Evolutionary conservation across 2,329 filamentous ascomycete genomes (phyloP).

Genomic region (Ramularia endophylla): DNA sequence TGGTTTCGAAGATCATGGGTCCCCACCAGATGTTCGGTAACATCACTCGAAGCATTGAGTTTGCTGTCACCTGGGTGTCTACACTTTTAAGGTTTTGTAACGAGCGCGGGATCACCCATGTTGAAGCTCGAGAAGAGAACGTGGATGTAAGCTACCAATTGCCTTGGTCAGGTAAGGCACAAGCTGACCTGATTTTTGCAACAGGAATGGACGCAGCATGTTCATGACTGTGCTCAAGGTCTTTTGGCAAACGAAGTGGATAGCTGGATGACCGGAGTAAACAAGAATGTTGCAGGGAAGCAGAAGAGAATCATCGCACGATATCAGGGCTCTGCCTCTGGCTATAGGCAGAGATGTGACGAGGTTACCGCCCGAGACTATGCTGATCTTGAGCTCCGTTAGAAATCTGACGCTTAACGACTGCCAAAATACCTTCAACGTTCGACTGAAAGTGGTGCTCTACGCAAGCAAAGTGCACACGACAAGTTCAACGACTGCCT

Average conservation of each 20-base stretch:
- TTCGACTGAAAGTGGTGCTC: too few relatives aligned
- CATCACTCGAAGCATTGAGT: slow-evolving; percentile 31
- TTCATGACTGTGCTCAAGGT: slow-evolving; percentile 41
- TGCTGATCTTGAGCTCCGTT: slow-evolving; percentile 18
- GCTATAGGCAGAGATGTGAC: too few relatives aligned
- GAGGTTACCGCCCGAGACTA: too few relatives aligned
- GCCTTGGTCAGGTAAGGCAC: too few relatives aligned
- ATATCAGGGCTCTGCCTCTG: slow-evolving; percentile 44
- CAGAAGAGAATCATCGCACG: slow-evolving; percentile 41
- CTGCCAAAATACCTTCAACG: too few relatives aligned
- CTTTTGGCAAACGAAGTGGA: slow-evolving; percentile 45
- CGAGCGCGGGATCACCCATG: slow-evolving; percentile 2
- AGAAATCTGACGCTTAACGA: too few relatives aligned
- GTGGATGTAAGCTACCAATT: too few relatives aligned
- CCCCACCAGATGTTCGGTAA: slow-evolving; percentile 38
- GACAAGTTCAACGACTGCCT: too few relatives aligned
- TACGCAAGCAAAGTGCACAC: too few relatives aligned
- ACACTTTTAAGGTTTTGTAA: slow-evolving; percentile 5
- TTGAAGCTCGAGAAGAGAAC: slow-evolving; percentile 7
- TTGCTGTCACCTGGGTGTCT: slow-evolving; percentile 7
- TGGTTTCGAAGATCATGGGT: too few relatives aligned
- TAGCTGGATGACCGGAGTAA: slow-evolving; percentile 52
- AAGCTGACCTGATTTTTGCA: too few relatives aligned
- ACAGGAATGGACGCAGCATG: slow-evolving; percentile 40
- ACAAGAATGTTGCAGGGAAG: slow-evolving; percentile 45